Percentiles rank a stretch among this genome's conserved stretches.
These are phyloP conservation scores for Lathyrus tuberosus DNA, from an alignment of 306 rosid genomes.

Conservation along the genomic window DNA sequence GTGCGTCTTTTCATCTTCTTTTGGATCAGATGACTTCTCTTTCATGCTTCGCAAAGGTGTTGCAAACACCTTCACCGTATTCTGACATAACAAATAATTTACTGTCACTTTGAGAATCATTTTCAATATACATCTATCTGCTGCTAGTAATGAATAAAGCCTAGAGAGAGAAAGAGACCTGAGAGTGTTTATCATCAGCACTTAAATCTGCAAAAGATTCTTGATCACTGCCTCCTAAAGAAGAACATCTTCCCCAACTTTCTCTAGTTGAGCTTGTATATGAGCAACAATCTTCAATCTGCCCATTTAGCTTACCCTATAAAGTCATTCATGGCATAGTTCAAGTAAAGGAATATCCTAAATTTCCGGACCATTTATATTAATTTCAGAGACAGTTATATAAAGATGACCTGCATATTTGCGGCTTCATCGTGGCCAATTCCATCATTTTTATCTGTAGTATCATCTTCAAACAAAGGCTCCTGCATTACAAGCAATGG, in stretches of 20 bases:
- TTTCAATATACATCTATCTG: constrained; percentile 28
- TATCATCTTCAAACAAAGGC: constrained; percentile 45
- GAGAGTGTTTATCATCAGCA: constrained; percentile 60
- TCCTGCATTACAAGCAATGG: constrained; percentile 55
- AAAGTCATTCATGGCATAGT: constrained; percentile 41
- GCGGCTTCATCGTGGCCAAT: constrained; percentile 51
- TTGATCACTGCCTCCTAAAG: constrained; percentile 93
- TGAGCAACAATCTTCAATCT: constrained; percentile 87
- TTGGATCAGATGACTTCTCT: constrained; percentile 43
- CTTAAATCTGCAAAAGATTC: constrained; percentile 70
- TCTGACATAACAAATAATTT: constrained; percentile 41
- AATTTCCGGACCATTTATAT: constrained; percentile 24
- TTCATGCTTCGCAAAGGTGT: constrained; percentile 60
- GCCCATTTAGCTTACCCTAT: constrained; percentile 70
- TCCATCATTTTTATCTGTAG: constrained; percentile 40
- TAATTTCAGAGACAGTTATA: constrained; percentile 37
- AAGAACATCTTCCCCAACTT: constrained; percentile 99
- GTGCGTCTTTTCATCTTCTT: constrained; percentile 52
- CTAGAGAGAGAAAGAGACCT: constrained; percentile 51
- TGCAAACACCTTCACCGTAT: constrained; percentile 53
- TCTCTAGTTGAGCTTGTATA: constrained; percentile 95
- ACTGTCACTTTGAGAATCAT: constrained; percentile 6
- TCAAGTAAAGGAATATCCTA: constrained; percentile 22
- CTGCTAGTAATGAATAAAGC: neutral
- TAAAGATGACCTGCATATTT: constrained; percentile 65